Conservation (phyloP, 768 basidiomycete genomes). For the Mycena sanguinolenta region DNA sequence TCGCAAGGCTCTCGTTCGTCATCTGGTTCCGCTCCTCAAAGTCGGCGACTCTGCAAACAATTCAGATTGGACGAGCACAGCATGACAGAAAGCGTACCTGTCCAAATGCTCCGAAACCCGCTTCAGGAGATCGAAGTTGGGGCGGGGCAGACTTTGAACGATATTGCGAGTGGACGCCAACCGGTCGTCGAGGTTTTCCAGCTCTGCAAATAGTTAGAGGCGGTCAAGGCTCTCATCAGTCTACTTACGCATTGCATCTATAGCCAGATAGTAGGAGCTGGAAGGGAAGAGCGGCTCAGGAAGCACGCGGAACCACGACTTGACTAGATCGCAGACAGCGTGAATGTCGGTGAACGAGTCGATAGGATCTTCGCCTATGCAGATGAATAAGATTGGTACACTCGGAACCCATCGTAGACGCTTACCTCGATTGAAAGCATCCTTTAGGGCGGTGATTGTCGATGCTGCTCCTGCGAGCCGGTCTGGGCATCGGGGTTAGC, state of each 20-base stretch:
- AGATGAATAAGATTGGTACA: slow-evolving; percentile 4
- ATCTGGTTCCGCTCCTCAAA: slow-evolving; percentile 92
- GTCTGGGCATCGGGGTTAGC: slow-evolving; percentile 57
- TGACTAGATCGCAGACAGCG: slow-evolving; percentile 86
- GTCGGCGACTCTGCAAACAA: slow-evolving; percentile 76
- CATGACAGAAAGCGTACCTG: slow-evolving; percentile 54
- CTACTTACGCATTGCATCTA: slow-evolving; percentile 77
- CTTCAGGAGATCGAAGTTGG: slow-evolving; percentile 84
- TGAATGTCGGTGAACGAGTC: slow-evolving; percentile 78
- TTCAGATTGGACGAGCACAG: not conserved
- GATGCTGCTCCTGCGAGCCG: slow-evolving; percentile 85
- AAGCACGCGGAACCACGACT: slow-evolving; percentile 87
- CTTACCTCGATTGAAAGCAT: slow-evolving; percentile 81
- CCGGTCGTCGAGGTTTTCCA: slow-evolving; percentile 78
- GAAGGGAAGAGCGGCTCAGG: slow-evolving; percentile 86
- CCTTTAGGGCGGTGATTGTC: slow-evolving; percentile 77
- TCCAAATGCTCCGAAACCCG: slow-evolving; percentile 90
- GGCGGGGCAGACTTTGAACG: slow-evolving; percentile 76
- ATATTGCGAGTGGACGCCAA: slow-evolving; percentile 74
- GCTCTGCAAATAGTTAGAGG: slow-evolving; percentile 56
- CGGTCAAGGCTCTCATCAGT: not conserved
- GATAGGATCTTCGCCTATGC: slow-evolving; percentile 72
- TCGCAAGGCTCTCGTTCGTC: slow-evolving; percentile 87
- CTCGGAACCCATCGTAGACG: not conserved
- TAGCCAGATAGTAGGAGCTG: slow-evolving; percentile 73